Base-by-base conservation (phyloP, 2,329 filamentous ascomycete genomes). In the Paraconiothyrium sp. region DNA sequence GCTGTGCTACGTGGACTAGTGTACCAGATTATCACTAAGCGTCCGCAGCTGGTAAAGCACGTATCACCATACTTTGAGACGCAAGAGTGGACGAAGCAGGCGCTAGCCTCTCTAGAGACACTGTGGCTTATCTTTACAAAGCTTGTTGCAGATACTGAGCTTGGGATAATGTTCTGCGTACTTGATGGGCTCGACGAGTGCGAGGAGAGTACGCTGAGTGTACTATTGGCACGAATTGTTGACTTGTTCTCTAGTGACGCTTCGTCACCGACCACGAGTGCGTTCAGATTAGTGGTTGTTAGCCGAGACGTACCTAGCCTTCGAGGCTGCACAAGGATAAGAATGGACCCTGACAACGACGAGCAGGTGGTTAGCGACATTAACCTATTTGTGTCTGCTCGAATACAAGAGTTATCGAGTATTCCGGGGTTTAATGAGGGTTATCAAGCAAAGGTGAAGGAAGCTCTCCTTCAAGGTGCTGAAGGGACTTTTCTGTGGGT, bases 401-500 rank as follows among this genome's bases (percentile, higher is more conserved):
- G 67, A 63, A 64, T 75, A 9, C 39, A 61, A 27, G 60, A 56
- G 32, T 16, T 74, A 58, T 67, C 61, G 35, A 60, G 10, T 5
- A 59, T 66, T 14, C n/a, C 58, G 3, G 61, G 61, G 4, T 67
- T 64, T 20, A 35, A 39, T 27, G 55, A 57, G 7, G 8, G 10
- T 54, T 58, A 67, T 51, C 52, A 44, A 13, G 16, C 43, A 59
- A 34, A 57, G 64, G 47, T 67, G 49, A 58, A 66, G 60, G 34
- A 47, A 49, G 48, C 43, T 20, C 65, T 78, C 16, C 54, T 62
- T 0, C 37, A 65, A 46, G 61, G 71, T 10, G 66, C 76, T 11
- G 54, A 75, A 54, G 74, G 73, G 3, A 78, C 73, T 48, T 78
- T 78, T 50, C 66, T 79, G 8, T 79, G 72, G 76, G 69, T 74